Evolutionary conservation across 2,329 filamentous ascomycete species (phyloP), one percentile per base, ranked within the genome.

Genomic region (Ambrosiella cleistominuta): DNA sequence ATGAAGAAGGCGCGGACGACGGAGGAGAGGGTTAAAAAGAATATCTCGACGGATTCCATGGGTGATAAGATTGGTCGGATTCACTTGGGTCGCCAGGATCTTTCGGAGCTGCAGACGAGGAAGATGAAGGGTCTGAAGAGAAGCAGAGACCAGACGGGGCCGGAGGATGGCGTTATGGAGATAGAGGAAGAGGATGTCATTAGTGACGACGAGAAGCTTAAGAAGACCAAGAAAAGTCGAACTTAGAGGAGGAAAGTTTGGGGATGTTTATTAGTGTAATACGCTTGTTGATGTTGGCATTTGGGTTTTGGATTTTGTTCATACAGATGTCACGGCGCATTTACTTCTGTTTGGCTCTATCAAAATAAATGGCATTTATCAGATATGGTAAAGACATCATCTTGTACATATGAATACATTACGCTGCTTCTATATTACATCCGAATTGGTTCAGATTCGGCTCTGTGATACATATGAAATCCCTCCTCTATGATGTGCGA

Each of bases 101-200:
- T 98, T 60, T 77, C 76, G 67, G 80, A 85, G 65, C 71, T 98
- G 70, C 93, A 98, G 76, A 94, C 90, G 57, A 83, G 93, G 68
- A 98, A 98, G 81, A 97, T 98, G 90, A 98, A 98, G 82, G 93
- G 90, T 64, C 71, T 98, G 64, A 98, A 97, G 80, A 79, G 93
- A 63, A 82, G 78, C 63, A 80, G 88, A 57, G 82, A 82, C 62
- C 80, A 78, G 56, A 75, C 72, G 3, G 73, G 66, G 13, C 54
- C 49, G 35, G 58, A 66, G 47, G 75, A 76, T 56, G 75, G 71
- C 60, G 74, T 73, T 64, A 72, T 75, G 59, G 70, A 62, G 38
- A 64, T 75, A 58, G 70, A 62, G 38, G 64, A 62, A 49, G 62
- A 62, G 50, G 62, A 63, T 40, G 58, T 64, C 7, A 62, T 65